phyloP scores from a whole-genome alignment of 148 eudicot genomes.

The Spergularia bocconei region DNA sequence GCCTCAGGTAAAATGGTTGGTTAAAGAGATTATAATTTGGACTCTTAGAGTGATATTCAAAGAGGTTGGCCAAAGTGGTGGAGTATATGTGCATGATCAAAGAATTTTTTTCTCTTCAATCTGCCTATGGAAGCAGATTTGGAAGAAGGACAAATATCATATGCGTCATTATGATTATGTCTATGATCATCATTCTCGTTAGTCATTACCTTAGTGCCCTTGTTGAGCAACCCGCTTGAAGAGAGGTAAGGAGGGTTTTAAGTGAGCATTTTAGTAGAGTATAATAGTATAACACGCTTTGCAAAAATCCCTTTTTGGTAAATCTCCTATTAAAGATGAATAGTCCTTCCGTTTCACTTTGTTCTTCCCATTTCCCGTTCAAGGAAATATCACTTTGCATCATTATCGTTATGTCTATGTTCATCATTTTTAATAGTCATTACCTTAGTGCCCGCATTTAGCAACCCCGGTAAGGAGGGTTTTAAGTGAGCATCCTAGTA shows the following conservation, averaged over 20 bases:
- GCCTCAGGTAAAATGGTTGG: not conserved
- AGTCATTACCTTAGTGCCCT: not conserved
- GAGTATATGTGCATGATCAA: not conserved
- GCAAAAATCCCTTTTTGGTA: too few species aligned
- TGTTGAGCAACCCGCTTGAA: not conserved
- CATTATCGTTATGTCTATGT: not conserved
- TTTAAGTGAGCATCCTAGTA: not conserved
- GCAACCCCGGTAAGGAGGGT: not conserved
- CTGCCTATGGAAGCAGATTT: not conserved
- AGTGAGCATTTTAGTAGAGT: not conserved
- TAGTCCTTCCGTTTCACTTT: too few species aligned
- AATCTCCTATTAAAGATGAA: too few species aligned
- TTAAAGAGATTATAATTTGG: not conserved
- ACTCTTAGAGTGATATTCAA: not conserved
- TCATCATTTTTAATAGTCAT: not conserved
- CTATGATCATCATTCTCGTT: not conserved
- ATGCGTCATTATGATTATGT: not conserved
- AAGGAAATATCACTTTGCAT: too few species aligned
- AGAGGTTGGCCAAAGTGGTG: not conserved
- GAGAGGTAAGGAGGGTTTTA: not conserved
- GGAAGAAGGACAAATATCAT: not conserved
- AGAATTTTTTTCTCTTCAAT: not conserved
- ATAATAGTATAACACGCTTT: too few species aligned
- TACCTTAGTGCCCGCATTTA: not conserved
- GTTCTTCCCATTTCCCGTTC: too few species aligned